Evolutionary conservation across 495 filamentous ascomycete genomes (phyloP).

Genomic region (Hyaloscypha finlandica): DNA sequence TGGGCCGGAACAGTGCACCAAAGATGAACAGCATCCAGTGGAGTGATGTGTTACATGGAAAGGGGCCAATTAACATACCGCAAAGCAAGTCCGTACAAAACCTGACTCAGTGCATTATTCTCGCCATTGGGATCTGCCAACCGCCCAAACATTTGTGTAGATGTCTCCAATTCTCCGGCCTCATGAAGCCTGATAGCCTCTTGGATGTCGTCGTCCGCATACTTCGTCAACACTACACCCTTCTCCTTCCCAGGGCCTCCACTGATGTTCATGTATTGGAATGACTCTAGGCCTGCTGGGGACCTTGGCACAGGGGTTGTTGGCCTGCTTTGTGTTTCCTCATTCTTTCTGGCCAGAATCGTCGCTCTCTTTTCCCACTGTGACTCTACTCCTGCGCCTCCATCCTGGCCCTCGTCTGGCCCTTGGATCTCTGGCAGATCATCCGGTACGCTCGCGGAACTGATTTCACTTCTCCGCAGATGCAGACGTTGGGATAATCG

Average conservation of each 20-base stretch:
- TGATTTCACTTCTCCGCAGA: constrained; percentile 54
- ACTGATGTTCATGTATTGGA: constrained; percentile 23
- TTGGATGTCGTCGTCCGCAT: constrained; percentile 79
- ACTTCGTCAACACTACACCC: constrained; percentile 45
- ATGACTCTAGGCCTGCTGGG: constrained; percentile 19
- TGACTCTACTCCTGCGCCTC: constrained; percentile 45
- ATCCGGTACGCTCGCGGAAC: constrained; percentile 73
- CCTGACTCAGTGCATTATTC: constrained; percentile 93
- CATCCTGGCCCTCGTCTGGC: constrained; percentile 46
- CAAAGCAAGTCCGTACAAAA: constrained; percentile 91
- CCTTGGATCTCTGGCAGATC: constrained; percentile 73
- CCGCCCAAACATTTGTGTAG: constrained; percentile 82
- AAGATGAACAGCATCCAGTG: background rate
- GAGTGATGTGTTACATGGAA: background rate
- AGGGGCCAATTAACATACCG: constrained; percentile 57
- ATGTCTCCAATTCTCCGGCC: constrained; percentile 68
- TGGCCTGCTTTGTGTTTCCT: constrained; percentile 32
- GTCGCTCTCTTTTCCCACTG: constrained; percentile 91
- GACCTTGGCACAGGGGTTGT: constrained; percentile 19
- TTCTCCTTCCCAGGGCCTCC: constrained; percentile 12
- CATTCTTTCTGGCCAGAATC: constrained; percentile 72
- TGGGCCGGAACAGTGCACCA: background rate
- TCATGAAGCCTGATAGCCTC: constrained; percentile 96
- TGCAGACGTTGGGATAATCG: constrained; percentile 73
- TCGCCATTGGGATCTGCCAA: constrained; percentile 82